These are phyloP conservation scores for Ascoidea asiatica DNA, from an alignment of 805 yeast genomes.

Conservation along the genomic window DNA sequence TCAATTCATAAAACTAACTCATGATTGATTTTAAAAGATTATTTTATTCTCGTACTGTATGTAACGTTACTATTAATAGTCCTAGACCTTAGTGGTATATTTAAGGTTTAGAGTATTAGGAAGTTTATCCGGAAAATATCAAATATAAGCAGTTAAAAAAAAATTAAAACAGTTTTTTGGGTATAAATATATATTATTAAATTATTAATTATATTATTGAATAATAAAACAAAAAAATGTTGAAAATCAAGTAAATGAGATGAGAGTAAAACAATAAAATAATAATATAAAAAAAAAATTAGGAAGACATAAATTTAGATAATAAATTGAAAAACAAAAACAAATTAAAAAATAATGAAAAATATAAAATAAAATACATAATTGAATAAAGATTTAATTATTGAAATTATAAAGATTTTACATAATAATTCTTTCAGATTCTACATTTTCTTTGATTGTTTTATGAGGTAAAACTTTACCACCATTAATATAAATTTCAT, in stretches of 20 bases:
- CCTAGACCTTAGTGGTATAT: too few relatives aligned
- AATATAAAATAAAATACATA: background rate
- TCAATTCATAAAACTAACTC: too few relatives aligned
- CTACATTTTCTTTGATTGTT: constrained; percentile 90
- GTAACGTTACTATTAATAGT: too few relatives aligned
- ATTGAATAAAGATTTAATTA: background rate
- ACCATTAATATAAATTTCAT: constrained; percentile 97
- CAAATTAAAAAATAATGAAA: background rate
- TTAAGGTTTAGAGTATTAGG: too few relatives aligned
- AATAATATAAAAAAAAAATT: background rate
- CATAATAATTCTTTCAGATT: constrained; percentile 97
- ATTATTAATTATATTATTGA: background rate
- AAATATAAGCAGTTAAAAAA: too few relatives aligned
- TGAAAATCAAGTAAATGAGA: too few relatives aligned
- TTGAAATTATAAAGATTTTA: constrained; percentile 22
- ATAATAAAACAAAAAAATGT: background rate
- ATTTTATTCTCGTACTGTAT: too few relatives aligned
- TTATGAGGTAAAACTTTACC: constrained; percentile 99
- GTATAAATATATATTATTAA: too few relatives aligned
- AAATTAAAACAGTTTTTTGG: too few relatives aligned
- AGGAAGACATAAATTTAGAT: background rate
- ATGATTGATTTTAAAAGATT: too few relatives aligned
- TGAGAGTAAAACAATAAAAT: too few relatives aligned
- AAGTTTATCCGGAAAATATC: too few relatives aligned
- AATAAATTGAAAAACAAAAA: background rate